Conservation (phyloP, 2,329 filamentous ascomycete genomes). For the Emericellopsis atlantica region DNA sequence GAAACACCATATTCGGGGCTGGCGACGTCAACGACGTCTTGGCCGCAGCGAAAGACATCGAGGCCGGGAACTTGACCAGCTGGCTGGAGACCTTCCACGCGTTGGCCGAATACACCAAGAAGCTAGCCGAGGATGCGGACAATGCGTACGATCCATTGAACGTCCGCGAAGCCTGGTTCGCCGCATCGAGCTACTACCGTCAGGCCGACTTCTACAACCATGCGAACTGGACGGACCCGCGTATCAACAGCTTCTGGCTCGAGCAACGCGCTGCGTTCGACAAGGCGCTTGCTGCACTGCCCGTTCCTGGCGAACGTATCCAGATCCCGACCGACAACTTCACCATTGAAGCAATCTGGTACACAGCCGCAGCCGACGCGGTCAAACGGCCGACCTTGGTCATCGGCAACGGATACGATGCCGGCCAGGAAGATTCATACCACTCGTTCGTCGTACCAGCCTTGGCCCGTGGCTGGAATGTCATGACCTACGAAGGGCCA, state of each 20-base stretch:
- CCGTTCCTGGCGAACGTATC: slow-evolving; percentile 7
- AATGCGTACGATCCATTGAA: slow-evolving; percentile 6
- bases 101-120: slow-evolving; percentile 4
- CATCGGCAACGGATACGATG: slow-evolving; percentile 29
- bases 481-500: slow-evolving; percentile 31
- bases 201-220: slow-evolving; percentile 23
- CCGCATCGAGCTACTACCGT: slow-evolving; percentile 23
- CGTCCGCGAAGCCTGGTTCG: slow-evolving; percentile 13
- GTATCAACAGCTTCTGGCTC: slow-evolving; percentile 18
- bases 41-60: slow-evolving; percentile 12
- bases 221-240: slow-evolving; percentile 20
- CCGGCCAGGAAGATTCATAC: slow-evolving; percentile 27
- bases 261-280: slow-evolving; percentile 19
- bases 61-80: slow-evolving; percentile 5
- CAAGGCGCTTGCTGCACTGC: slow-evolving; percentile 17
- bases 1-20: slow-evolving; percentile 3
- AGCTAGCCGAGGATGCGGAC: slow-evolving; percentile 3
- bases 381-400: slow-evolving; percentile 21
- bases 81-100: slow-evolving; percentile 4
- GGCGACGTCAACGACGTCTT: slow-evolving; percentile 7
- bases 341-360: slow-evolving; percentile 22
- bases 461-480: slow-evolving; percentile 25
- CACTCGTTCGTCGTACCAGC: slow-evolving; percentile 20
- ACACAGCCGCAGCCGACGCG: slow-evolving; percentile 4
- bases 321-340: slow-evolving; percentile 14